A percentile compares a stretch with the other conserved stretches of the same genome.
Conservation (phyloP, 2,329 filamentous ascomycete species). For the Diatrype stigma region DNA sequence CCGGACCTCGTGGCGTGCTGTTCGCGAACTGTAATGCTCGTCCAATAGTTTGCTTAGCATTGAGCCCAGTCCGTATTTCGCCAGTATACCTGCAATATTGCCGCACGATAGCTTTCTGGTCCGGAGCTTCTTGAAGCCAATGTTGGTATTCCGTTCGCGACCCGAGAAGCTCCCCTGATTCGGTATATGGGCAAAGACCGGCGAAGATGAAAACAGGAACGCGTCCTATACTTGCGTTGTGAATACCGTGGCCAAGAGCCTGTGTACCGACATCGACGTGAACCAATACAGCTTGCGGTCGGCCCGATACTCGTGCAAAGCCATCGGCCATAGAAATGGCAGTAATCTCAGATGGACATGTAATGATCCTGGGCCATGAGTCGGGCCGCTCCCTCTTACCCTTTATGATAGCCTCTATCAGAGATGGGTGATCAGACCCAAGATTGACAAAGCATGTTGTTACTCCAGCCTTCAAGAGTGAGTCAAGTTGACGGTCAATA, state of each 20-base stretch:
- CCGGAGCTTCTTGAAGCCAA: constrained; percentile 74
- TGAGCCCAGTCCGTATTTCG: constrained; percentile 68
- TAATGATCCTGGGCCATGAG: constrained; percentile 63
- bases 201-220: constrained; percentile 71
- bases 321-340: constrained; percentile 75
- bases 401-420: constrained; percentile 70
- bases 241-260: constrained; percentile 66
- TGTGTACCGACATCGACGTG: constrained; percentile 78
- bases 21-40: constrained; percentile 68
- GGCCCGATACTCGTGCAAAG: constrained; percentile 62
- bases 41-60: constrained; percentile 72
- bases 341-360: constrained; percentile 62
- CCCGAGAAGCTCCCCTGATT: constrained; percentile 67
- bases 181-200: constrained; percentile 67
- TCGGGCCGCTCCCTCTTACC: constrained; percentile 62
- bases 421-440: constrained; percentile 61
- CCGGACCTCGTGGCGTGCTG: constrained; percentile 64
- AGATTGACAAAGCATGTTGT: constrained; percentile 57
- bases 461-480: constrained; percentile 37
- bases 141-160: constrained; percentile 73
- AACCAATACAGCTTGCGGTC: constrained; percentile 67
- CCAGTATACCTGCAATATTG: constrained; percentile 70
- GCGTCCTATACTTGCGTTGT: constrained; percentile 68
- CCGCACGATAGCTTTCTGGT: constrained; percentile 67
- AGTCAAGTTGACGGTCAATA: too few species aligned